A percentile compares a stretch with the other conserved stretches of the same genome.
Conservation (phyloP, 441 rosid genomes). For the Adansonia madagascariensis region DNA sequence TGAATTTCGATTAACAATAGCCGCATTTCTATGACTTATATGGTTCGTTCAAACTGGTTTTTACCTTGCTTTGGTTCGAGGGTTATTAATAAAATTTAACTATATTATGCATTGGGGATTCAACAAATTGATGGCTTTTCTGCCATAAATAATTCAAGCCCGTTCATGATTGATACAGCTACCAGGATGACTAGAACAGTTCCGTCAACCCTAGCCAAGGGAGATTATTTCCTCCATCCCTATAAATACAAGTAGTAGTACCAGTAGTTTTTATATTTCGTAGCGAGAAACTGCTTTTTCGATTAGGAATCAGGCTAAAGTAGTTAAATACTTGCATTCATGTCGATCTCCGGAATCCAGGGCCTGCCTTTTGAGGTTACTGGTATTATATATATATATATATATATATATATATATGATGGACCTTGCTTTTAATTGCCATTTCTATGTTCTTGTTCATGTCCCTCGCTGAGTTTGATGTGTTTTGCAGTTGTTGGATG, state of each 20-base stretch:
- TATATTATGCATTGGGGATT: neutral
- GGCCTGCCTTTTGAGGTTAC: slow-evolving; percentile 84
- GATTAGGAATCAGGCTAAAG: neutral
- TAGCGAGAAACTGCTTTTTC: no score
- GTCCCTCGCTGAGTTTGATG: neutral
- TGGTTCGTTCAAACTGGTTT: neutral
- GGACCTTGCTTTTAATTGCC: neutral
- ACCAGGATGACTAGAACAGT: neutral
- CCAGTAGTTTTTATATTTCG: no score
- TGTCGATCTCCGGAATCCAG: slow-evolving; percentile 64
- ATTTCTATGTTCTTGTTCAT: neutral
- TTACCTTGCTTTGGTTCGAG: neutral
- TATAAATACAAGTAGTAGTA: slow-evolving; percentile 5
- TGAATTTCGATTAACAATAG: neutral
- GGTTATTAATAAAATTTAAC: no score
- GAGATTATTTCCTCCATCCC: slow-evolving; percentile 3
- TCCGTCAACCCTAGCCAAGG: neutral
- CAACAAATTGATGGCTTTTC: slow-evolving; percentile 18
- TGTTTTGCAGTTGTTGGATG: slow-evolving; percentile 46
- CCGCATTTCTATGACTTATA: neutral
- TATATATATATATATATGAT: no score
- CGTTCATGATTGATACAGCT: neutral
- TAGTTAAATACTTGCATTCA: slow-evolving; percentile 19
- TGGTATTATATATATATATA: slow-evolving; percentile 41
- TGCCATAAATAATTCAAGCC: neutral